Evolutionary conservation across 2,329 filamentous ascomycete genomes (phyloP).

Genomic region (Xylariomycetidae sp.): DNA sequence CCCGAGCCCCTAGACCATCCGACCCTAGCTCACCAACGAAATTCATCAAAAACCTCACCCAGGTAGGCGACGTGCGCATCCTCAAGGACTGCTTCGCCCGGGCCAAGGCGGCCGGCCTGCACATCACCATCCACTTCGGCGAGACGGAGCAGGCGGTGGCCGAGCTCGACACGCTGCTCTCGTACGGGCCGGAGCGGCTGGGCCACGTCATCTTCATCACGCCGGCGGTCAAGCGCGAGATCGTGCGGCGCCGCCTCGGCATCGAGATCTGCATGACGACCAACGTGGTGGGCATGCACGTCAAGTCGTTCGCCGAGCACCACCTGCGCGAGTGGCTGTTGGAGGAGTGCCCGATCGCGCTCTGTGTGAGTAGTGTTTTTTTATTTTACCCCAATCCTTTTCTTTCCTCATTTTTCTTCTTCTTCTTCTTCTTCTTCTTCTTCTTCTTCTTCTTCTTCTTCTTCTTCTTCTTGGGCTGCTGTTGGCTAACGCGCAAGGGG

Average conservation of each 20-base stretch:
- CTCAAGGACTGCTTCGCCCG: conserved; percentile 56
- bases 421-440: not conserved
- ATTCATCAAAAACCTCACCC: no score
- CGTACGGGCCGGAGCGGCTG: conserved; percentile 62
- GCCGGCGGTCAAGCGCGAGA: conserved; percentile 52
- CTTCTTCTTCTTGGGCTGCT: not conserved
- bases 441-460: not conserved
- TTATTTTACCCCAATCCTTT: not conserved
- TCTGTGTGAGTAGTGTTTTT: conserved; percentile 55
- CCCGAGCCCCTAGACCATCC: no score
- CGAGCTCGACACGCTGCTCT: conserved; percentile 62
- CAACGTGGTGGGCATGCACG: conserved; percentile 73
- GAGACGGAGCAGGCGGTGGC: conserved; percentile 55
- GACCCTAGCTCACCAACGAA: no score
- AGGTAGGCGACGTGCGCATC: conserved; percentile 60
- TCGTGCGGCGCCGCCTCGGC: conserved; percentile 47
- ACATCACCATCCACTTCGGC: conserved; percentile 73
- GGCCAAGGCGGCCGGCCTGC: conserved; percentile 52
- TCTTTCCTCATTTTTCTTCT: no score
- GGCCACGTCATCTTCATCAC: conserved; percentile 77
- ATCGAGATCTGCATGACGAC: conserved; percentile 77
- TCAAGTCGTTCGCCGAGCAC: conserved; percentile 61
- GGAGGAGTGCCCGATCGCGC: conserved; percentile 50
- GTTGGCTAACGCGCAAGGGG: conserved; percentile 3
- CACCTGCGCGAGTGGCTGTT: conserved; percentile 73